phyloP scores from a whole-genome alignment of 1,284 basidiomycete genomes.

The Phellopilus nigrolimitatus region DNA sequence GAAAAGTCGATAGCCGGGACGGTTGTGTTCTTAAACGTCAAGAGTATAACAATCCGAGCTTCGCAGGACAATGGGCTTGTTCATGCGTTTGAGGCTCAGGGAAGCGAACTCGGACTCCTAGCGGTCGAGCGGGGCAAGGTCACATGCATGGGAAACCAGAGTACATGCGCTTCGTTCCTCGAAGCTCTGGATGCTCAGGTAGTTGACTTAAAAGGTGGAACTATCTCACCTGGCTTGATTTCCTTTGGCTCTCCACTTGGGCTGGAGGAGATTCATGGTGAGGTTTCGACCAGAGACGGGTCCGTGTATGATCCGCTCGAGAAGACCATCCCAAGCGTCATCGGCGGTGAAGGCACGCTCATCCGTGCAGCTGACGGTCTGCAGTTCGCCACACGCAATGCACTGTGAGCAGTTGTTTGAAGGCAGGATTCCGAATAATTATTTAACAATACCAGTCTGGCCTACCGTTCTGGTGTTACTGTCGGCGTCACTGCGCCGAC shows the following conservation, averaged over 20 bases:
- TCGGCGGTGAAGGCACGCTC: constrained; percentile 36
- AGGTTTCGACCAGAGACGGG: constrained; percentile 43
- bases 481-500: constrained; percentile 36
- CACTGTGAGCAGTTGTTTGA: constrained; percentile 1
- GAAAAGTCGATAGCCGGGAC: constrained; percentile 26
- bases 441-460: constrained; percentile 7
- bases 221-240: constrained; percentile 31
- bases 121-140: too few species aligned
- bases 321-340: constrained; percentile 26
- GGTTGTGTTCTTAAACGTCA: constrained; percentile 58
- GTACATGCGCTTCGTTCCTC: background rate
- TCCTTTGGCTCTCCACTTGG: constrained; percentile 35
- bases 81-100: background rate
- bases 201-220: constrained; percentile 25
- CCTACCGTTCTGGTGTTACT: constrained; percentile 23
- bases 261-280: constrained; percentile 35
- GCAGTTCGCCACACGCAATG: constrained; percentile 41
- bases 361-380: constrained; percentile 49
- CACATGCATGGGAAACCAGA: constrained; percentile 32
- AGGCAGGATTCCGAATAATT: background rate
- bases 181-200: constrained; percentile 22
- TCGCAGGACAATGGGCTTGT: constrained; percentile 2
- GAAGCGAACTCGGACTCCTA: too few species aligned
- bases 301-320: constrained; percentile 25
- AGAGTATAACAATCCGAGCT: constrained; percentile 33